Base-by-base conservation (phyloP, 1,139 yeast genomes). In the Scheffersomyces quercinus region DNA sequence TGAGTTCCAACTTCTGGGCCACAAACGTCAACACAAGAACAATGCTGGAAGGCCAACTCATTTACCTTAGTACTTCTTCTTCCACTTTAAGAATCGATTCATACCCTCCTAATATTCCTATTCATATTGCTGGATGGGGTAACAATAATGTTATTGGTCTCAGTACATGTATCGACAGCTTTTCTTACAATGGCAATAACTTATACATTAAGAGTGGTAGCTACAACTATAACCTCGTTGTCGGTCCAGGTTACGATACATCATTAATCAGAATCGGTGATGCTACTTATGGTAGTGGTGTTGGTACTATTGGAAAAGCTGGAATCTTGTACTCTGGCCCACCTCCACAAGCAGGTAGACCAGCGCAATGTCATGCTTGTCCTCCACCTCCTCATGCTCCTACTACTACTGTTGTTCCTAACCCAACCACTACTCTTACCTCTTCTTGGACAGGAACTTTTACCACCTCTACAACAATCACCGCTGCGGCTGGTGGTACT, bases 41-140 rank as follows among this genome's bases (percentile, higher is more conserved):
- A 4, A 31, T 53, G 24, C 41, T 38, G 20, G 37, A 14, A 4
- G 38, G 42, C 20, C 56, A 54, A 43, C 49, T 45, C 6, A 43
- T 53, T 39, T 35, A 42, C 30, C 50, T 53, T 15, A 37, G 40
- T 14, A 24, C 47, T 7, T 8, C 43, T 2, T 15, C 47, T 15
- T 47, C 50, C 14, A 26, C 35, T 13, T 26, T 53, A 15, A 45
- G 42, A 42, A 45, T 49, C 24, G 55, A 49, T 37, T 44, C 48
- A 35, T 42, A 46, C 32, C 45, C 43, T 26, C 26, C 37, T 7
- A 39, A 33, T 29, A 44, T 42, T 36, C 41, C 47, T 12, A 45
- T 50, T 38, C 44, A 37, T 7, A 52, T 54, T 29, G 53, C 51
- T 31, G 60, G 59, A 28, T 54, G 50, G 41, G 59, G 59, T 32